These are phyloP conservation scores for Myrica gale DNA, from an alignment of 306 rosid genomes.

Conservation along the genomic window DNA sequence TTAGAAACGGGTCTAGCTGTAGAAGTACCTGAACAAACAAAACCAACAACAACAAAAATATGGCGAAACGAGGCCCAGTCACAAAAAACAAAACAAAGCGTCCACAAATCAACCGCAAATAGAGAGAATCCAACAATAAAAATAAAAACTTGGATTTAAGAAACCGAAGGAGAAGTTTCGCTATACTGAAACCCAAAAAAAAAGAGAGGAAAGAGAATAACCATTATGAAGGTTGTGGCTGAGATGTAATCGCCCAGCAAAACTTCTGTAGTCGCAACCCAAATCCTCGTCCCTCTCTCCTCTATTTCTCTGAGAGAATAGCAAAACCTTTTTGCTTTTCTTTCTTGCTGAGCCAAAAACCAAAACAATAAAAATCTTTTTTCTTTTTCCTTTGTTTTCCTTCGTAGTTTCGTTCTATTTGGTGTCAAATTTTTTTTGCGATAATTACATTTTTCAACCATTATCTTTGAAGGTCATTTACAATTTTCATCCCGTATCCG, in stretches of 20 bases:
- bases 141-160: too few species aligned
- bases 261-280: background rate
- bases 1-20: slow-evolving; percentile 90
- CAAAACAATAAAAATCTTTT: too few species aligned
- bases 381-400: too few species aligned
- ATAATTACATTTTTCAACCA: too few species aligned
- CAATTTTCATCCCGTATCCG: too few species aligned
- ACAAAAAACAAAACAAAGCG: background rate
- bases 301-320: background rate
- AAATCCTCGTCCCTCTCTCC: background rate
- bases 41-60: background rate
- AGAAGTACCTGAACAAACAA: slow-evolving; percentile 56
- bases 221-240: slow-evolving; percentile 1
- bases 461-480: too few species aligned
- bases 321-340: background rate
- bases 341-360: background rate
- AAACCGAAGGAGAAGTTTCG: too few species aligned
- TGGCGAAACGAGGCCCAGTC: background rate
- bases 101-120: background rate
- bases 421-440: too few species aligned
- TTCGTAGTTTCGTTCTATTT: too few species aligned
- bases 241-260: background rate
- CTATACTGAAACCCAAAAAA: too few species aligned
- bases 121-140: background rate
- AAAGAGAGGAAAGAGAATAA: too few species aligned